Conservation (phyloP, 495 filamentous ascomycete species). For the Talaromyces nanjingensis region DNA sequence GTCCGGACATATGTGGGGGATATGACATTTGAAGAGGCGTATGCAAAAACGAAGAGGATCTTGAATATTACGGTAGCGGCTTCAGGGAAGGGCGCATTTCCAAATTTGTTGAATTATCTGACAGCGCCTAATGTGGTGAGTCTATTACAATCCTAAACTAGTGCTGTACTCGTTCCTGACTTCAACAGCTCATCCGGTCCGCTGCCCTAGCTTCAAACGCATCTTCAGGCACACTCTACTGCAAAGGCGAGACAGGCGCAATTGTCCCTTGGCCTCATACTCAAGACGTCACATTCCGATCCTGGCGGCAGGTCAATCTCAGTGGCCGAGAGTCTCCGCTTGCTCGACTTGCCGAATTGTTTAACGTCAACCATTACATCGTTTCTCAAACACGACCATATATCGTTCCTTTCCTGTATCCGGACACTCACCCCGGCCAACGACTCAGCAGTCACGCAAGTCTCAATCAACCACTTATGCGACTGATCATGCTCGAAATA, state of each 20-base stretch:
- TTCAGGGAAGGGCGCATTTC: conserved; percentile 64
- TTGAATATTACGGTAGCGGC: conserved; percentile 89
- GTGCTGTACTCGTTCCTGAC: not conserved
- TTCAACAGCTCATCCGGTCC: conserved; percentile 72
- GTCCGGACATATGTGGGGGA: conserved; percentile 82
- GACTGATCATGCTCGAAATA: conserved; percentile 66
- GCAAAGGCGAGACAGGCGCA: conserved; percentile 72
- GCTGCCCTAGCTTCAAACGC: conserved; percentile 90
- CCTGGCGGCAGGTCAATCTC: conserved; percentile 62
- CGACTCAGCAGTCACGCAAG: conserved; percentile 52
- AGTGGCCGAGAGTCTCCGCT: conserved; percentile 75
- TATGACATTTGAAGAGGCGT: conserved; percentile 91
- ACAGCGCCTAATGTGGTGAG: conserved; percentile 90
- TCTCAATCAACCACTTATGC: conserved; percentile 55
- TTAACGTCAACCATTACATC: conserved; percentile 98
- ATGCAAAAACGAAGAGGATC: conserved; percentile 74
- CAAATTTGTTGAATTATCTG: conserved; percentile 84
- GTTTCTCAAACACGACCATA: conserved; percentile 96
- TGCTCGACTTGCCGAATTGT: conserved; percentile 77
- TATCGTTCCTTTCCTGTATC: conserved; percentile 80
- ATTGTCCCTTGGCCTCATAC: conserved; percentile 74
- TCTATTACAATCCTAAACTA: conserved; percentile 12
- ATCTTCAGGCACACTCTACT: conserved; percentile 66
- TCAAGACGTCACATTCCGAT: conserved; percentile 57
- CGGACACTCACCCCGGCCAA: conserved; percentile 67